Evolutionary conservation across 2,329 filamentous ascomycete species (phyloP), one percentile per base, ranked within the genome.

Genomic region (Aspergillus proliferans): DNA sequence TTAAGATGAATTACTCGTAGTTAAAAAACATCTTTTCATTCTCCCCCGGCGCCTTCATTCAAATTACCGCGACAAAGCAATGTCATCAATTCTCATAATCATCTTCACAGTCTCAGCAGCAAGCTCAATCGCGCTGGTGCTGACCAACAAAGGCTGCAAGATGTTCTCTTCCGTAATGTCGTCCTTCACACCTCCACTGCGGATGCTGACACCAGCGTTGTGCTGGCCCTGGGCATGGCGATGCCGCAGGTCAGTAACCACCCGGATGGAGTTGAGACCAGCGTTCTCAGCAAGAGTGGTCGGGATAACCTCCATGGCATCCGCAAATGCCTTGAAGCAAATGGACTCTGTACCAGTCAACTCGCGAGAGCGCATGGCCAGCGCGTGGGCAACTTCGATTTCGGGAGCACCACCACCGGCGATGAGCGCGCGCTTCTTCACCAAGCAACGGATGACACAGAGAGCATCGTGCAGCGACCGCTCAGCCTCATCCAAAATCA

Each of bases 351-450:
- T 96, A 52, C 94, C 94, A 0, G 85, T 85, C 52, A 96, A 78
- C 61, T 85, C 84, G 58, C 91, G 87, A 7, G 92, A 83, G 65
- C 88, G 86, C 71, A 88, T 86, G 49, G 86, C 83, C 30, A 98
- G 81, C 64, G 88, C 82, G 47, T 93, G 87, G 19, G 93, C 88
- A 61, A 98, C 92, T 73, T 97, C 91, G 63, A 97, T 94, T 73
- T 98, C 93, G 22, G 93, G 88, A 2, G 93, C 93, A 67, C 93
- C 93, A 64, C 93, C 93, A 71, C 93, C 93, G 12, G 94, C 92
- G 62, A 98, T 95, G 49, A 98, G 82, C n/a, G 93, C 93, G 76
- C 94, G 95, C 83, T 97, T 98, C 84, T 98, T 98, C 60, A 98
- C 93, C 52, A 98, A 76, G 68, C 93, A 98, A 61, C 93, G 87